Evolutionary conservation across 208 protist genomes (phyloP).

Genomic region (Acanthamoeba healyi): DNA sequence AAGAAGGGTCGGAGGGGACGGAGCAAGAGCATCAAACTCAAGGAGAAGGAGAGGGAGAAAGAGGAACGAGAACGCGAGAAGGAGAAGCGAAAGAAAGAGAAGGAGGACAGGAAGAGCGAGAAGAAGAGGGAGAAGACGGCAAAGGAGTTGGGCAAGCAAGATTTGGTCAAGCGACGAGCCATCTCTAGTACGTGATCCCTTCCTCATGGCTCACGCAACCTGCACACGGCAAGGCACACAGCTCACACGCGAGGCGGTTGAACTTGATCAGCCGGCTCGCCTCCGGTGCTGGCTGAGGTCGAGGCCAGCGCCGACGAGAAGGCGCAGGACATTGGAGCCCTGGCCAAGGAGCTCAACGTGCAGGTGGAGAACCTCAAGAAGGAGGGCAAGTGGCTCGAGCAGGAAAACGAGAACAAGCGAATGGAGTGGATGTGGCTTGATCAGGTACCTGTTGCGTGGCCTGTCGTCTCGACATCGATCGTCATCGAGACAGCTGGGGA

Average conservation of each 20-base stretch:
- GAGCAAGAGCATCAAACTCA: too few relatives aligned
- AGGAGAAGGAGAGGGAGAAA: background rate
- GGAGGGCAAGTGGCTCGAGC: background rate
- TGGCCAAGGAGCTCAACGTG: background rate
- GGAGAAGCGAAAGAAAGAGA: background rate
- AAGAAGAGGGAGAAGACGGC: background rate
- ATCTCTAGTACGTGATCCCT: too few relatives aligned
- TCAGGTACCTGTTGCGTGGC: background rate
- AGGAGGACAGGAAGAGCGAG: constrained; percentile 6
- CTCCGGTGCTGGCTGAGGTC: background rate
- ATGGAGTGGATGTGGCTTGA: constrained; percentile 31
- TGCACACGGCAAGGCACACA: background rate
- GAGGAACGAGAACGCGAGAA: background rate
- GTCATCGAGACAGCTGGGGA: background rate
- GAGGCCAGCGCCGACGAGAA: background rate
- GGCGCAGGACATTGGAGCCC: background rate
- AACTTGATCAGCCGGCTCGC: background rate
- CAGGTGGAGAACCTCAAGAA: background rate
- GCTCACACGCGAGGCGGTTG: background rate
- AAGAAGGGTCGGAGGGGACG: background rate
- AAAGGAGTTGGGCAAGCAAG: background rate
- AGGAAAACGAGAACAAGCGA: constrained; percentile 17
- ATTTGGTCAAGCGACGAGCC: too few relatives aligned
- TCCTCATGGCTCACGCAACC: too few relatives aligned
- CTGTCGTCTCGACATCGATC: too few relatives aligned